A percentile compares a stretch with the other conserved stretches of the same genome.
These are phyloP conservation scores for Camelina sativa DNA, from an alignment of 345 rosid species.

Conservation along the genomic window DNA sequence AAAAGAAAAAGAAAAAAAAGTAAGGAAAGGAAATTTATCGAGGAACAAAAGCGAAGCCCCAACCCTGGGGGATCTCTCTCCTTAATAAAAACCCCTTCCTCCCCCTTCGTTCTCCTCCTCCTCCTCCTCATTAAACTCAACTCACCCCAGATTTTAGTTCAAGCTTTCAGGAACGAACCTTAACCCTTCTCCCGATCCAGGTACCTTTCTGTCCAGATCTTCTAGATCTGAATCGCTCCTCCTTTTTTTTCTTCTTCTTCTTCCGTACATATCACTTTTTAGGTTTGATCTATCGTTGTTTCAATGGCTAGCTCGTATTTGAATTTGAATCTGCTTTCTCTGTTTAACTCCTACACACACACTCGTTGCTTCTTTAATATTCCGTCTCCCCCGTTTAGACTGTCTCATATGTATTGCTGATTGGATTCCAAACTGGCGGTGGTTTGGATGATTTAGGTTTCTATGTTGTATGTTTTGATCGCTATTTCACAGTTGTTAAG, in stretches of 20 bases:
- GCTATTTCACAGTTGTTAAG: neutral
- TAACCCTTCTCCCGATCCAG: slow-evolving; percentile 35
- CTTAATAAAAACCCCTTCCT: slow-evolving; percentile 25
- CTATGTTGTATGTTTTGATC: neutral
- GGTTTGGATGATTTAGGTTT: neutral
- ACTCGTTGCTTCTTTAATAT: neutral
- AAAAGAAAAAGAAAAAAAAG: neutral
- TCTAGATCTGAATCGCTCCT: slow-evolving; percentile 35
- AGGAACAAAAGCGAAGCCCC: slow-evolving; percentile 29
- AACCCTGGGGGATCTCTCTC: slow-evolving; percentile 34
- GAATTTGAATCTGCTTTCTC: neutral
- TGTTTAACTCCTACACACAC: neutral
- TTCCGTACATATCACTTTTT: slow-evolving; percentile 10
- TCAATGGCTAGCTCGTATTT: slow-evolving; percentile 39
- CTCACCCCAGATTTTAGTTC: slow-evolving; percentile 5
- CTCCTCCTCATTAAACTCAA: too few relatives aligned
- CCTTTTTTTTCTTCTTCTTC: neutral
- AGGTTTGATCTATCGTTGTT: neutral
- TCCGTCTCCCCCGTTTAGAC: neutral
- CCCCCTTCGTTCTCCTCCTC: neutral
- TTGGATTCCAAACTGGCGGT: neutral
- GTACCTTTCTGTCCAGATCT: slow-evolving; percentile 38
- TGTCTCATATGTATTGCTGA: neutral
- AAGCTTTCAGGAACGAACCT: slow-evolving; percentile 35
- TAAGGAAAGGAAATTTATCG: slow-evolving; percentile 39